Evolutionary conservation across 495 filamentous ascomycete species (phyloP).

Genomic region (Elasticomyces elasticus): DNA sequence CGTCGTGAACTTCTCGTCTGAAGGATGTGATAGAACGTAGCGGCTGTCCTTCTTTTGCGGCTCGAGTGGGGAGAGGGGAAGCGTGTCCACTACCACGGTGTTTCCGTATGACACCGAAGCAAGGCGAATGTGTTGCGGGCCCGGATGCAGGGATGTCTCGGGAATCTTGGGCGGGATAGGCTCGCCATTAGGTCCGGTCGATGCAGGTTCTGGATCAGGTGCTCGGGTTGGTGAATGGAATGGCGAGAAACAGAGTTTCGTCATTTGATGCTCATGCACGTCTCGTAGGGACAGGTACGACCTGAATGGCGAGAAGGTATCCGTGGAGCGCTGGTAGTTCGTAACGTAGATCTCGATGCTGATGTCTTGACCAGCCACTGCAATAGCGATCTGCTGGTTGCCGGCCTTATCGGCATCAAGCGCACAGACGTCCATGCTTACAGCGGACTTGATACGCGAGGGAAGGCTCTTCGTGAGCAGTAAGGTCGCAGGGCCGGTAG

Average conservation of each 20-base stretch:
- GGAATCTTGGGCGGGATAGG: slow-evolving; percentile 30
- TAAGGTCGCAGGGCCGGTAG: slow-evolving; percentile 32
- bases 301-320: slow-evolving; percentile 48
- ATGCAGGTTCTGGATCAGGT: neutral
- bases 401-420: slow-evolving; percentile 39
- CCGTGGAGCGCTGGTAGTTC: slow-evolving; percentile 36
- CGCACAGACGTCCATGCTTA: slow-evolving; percentile 63
- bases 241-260: slow-evolving; percentile 68
- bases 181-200: slow-evolving; percentile 30
- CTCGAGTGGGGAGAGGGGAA: slow-evolving; percentile 54
- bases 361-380: slow-evolving; percentile 72
- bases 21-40: slow-evolving; percentile 57
- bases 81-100: slow-evolving; percentile 72
- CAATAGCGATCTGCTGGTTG: slow-evolving; percentile 66
- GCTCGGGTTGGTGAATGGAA: slow-evolving; percentile 48
- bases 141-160: slow-evolving; percentile 2
- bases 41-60: slow-evolving; percentile 43
- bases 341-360: slow-evolving; percentile 70
- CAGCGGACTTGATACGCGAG: slow-evolving; percentile 50
- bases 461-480: slow-evolving; percentile 46
- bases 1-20: slow-evolving; percentile 39
- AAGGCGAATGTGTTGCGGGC: slow-evolving; percentile 59
- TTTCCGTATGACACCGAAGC: slow-evolving; percentile 79
- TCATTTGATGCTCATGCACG: slow-evolving; percentile 79
- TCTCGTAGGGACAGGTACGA: slow-evolving; percentile 54